A percentile compares a stretch with the other conserved stretches of the same genome.
These are phyloP conservation scores for Saururus chinensis DNA, from an alignment of 164 flowering plant genomes.

Conservation along the genomic window DNA sequence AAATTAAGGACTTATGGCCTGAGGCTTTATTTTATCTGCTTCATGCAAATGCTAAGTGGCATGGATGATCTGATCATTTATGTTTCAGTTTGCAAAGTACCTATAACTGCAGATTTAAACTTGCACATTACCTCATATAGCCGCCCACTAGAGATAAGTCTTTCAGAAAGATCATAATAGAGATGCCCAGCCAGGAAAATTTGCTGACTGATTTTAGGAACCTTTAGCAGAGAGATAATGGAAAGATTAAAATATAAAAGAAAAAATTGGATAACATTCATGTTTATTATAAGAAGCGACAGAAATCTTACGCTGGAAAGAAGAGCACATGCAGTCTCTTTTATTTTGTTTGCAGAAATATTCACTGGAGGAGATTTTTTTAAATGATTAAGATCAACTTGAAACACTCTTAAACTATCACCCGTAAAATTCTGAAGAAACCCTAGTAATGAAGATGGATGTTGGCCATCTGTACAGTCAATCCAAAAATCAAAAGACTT, in stretches of 20 bases:
- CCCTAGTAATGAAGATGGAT: slow-evolving; percentile 33
- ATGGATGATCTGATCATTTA: not conserved
- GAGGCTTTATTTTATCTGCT: not conserved
- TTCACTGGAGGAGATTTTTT: slow-evolving; percentile 14
- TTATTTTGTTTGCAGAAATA: slow-evolving; percentile 13
- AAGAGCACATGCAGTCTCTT: slow-evolving; percentile 41
- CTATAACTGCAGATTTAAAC: not conserved
- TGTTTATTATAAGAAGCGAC: not conserved
- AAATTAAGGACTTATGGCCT: not conserved
- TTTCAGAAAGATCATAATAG: slow-evolving; percentile 61
- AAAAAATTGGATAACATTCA: not conserved
- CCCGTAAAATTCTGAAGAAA: slow-evolving; percentile 46
- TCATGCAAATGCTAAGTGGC: not conserved
- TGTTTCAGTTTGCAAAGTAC: not conserved
- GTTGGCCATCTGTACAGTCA: slow-evolving; percentile 31
- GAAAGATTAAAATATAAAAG: not conserved
- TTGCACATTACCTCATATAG: slow-evolving; percentile 49
- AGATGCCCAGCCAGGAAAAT: slow-evolving; percentile 59
- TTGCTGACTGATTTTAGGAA: slow-evolving; percentile 27
- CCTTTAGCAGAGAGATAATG: slow-evolving; percentile 29
- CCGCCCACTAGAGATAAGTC: slow-evolving; percentile 41
- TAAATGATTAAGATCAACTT: slow-evolving; percentile 11
- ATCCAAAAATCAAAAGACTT: slow-evolving; percentile 50
- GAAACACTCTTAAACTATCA: slow-evolving; percentile 13
- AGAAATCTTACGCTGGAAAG: slow-evolving; percentile 44